Percentiles rank a stretch among this genome's conserved stretches.
phyloP scores from a whole-genome alignment of 192 early-diverging fungal genomes.

The Paraglomus occultum region DNA sequence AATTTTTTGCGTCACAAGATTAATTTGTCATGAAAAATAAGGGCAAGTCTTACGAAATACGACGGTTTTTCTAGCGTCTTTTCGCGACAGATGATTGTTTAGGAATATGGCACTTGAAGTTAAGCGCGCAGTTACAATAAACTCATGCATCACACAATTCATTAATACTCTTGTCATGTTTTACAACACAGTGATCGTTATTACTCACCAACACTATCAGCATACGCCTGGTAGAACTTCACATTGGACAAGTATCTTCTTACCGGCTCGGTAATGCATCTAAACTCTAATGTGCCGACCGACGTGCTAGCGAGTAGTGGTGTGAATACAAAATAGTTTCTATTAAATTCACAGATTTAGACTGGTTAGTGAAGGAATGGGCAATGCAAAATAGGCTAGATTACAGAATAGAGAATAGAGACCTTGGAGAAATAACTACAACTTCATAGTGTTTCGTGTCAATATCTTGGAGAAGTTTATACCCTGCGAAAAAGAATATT shows the following conservation, averaged over 20 bases:
- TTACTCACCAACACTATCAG: constrained; percentile 44
- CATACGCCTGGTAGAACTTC: constrained; percentile 67
- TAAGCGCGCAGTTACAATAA: no score
- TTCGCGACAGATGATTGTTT: no score
- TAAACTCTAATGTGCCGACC: constrained; percentile 84
- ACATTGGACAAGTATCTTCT: constrained; percentile 53
- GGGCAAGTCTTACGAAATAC: no score
- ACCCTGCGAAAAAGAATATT: constrained; percentile 52
- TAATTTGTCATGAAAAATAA: no score
- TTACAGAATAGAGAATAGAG: background rate
- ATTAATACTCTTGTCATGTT: background rate
- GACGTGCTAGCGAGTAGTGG: constrained; percentile 83
- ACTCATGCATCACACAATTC: no score
- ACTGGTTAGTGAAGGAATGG: background rate
- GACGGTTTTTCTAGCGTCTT: no score
- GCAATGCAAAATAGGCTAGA: background rate
- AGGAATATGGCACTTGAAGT: no score
- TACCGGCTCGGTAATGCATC: constrained; percentile 84
- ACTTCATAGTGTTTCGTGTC: constrained; percentile 68
- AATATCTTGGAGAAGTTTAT: constrained; percentile 68
- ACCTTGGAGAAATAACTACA: constrained; percentile 76
- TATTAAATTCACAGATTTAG: constrained; percentile 26
- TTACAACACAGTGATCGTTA: background rate
- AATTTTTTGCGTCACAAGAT: no score
- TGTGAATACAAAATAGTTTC: constrained; percentile 86